Evolutionary conservation across 2,329 filamentous ascomycete genomes (phyloP), one percentile per base, ranked within the genome.

Genomic region (Aspergillus candidus): DNA sequence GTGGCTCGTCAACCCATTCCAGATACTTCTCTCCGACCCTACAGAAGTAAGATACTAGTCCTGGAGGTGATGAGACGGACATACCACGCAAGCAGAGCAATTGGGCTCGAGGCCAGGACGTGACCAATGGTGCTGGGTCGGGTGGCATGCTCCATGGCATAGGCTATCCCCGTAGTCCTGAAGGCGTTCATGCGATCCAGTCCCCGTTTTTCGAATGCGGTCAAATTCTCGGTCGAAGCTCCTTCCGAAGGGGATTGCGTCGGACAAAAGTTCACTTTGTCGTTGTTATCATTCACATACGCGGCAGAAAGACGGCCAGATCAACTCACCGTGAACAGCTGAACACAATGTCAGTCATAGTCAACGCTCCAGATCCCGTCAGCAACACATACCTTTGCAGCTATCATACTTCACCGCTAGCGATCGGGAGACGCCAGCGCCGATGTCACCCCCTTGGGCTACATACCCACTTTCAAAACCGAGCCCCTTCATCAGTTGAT

Each of bases 11-110:
- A 1, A 59, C 59, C 66, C 66, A 69, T 41, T 64, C 57, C 15
- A 64, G 44, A 33, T 61, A 65, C 22, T 67, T 69, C 41, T 69
- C 66, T 10, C 65, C 66, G 41, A 65, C 47, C 65, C 72, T 74
- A 39, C 2, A 6, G 2, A 31, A 1, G 17, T 52, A 7, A 49
- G 32, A 15, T 13, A 37, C 15, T 7, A 5, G 10, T 3, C 8
- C 22, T 14, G 14, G 11, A 3, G 13, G 2, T 4, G 34, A 6
- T 4, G 12, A 3, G 15, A 11, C 13, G 1, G 8, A 30, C 53
- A 48, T 41, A 63, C 60, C 63, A 66, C 41, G 63, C 55, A 10
- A 66, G 45, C 31, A 65, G 50, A 4, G 62, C 57, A 5, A 66
- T 42, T 3, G 63, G 63, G 18, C 49, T 65, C 3, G 56, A 49